phyloP scores from a whole-genome alignment of 495 filamentous ascomycete genomes.

The Glutinoglossum americanum region DNA sequence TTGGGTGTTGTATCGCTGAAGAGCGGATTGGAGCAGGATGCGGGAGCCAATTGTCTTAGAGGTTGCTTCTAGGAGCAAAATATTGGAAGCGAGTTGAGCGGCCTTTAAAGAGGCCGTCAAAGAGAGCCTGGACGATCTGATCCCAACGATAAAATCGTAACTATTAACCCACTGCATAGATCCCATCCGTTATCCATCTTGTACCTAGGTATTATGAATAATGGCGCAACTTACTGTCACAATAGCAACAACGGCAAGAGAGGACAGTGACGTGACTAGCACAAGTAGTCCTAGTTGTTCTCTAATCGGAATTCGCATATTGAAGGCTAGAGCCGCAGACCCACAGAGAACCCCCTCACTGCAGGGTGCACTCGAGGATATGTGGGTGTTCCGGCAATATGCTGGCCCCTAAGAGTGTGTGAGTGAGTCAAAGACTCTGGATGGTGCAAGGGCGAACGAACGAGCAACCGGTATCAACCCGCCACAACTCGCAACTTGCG shows the following conservation, averaged over 20 bases:
- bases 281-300: conserved; percentile 63
- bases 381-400: background rate
- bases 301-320: conserved; percentile 64
- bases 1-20: conserved; percentile 35
- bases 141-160: conserved; percentile 45
- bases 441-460: background rate
- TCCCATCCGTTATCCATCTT: background rate
- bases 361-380: background rate
- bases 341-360: background rate
- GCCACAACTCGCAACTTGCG: background rate
- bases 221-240: conserved; percentile 29
- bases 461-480: background rate
- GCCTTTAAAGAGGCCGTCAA: conserved; percentile 74
- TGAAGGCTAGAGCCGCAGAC: background rate
- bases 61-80: conserved; percentile 49
- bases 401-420: background rate
- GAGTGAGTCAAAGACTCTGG: background rate
- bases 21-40: conserved; percentile 38
- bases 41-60: conserved; percentile 45
- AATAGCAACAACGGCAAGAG: conserved; percentile 40
- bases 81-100: conserved; percentile 51
- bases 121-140: conserved; percentile 36
- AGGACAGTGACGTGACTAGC: conserved; percentile 42
- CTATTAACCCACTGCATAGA: conserved; percentile 41
- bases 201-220: background rate